Conservation (phyloP, 73 alveolate species). For the Tetrahymena malaccensis region DNA sequence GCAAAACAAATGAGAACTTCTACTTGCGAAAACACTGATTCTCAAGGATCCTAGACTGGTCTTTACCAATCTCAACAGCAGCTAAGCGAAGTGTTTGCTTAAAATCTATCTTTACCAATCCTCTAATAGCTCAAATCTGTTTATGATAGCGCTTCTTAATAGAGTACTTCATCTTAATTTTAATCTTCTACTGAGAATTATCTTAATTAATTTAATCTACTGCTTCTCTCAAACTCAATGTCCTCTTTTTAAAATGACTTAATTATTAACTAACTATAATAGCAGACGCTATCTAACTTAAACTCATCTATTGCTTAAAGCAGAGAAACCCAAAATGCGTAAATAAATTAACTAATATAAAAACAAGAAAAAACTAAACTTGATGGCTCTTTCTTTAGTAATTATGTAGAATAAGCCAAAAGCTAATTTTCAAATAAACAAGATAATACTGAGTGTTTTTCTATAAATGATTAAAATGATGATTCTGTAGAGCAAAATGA, state of each 20-base stretch:
- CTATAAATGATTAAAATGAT: not conserved
- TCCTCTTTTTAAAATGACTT: not conserved
- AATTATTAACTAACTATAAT: not conserved
- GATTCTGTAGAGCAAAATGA: not conserved
- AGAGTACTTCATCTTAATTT: not conserved
- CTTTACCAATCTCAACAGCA: not conserved
- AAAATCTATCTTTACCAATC: not conserved
- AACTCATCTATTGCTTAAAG: not conserved
- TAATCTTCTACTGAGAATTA: not conserved
- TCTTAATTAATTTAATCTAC: not conserved
- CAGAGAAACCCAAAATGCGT: not conserved
- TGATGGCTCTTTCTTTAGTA: not conserved
- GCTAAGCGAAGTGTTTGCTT: not conserved
- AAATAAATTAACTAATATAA: too few species aligned
- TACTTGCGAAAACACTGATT: not conserved
- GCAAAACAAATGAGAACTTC: not conserved
- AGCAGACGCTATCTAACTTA: not conserved
- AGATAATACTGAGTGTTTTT: not conserved
- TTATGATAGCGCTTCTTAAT: not conserved
- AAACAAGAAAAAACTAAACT: not conserved
- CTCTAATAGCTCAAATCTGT: not conserved
- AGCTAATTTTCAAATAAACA: not conserved
- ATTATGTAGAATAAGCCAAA: not conserved
- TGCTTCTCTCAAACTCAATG: not conserved
- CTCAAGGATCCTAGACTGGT: not conserved